Percentiles rank a stretch among this genome's conserved stretches.
Evolutionary conservation across 805 yeast genomes (phyloP).

Genomic region (Myxozyma nipponensis): DNA sequence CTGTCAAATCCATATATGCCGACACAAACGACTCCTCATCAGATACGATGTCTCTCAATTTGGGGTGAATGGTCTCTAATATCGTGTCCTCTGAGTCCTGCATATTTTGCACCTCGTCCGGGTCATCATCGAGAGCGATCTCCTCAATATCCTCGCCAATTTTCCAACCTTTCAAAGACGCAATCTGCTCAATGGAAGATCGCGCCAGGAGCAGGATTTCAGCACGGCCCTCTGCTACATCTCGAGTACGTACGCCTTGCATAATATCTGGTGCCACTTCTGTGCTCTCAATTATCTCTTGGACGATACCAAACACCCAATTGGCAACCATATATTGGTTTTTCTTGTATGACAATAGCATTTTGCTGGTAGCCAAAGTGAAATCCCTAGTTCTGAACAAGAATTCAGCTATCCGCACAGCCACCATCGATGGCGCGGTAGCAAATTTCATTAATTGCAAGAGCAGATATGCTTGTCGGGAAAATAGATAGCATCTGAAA

Average conservation of each 20-base stretch:
- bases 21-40: constrained; percentile 40
- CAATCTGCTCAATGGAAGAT: constrained; percentile 39
- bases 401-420: constrained; percentile 35
- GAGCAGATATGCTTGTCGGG: constrained; percentile 38
- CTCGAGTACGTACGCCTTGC: constrained; percentile 36
- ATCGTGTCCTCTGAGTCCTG: constrained; percentile 13
- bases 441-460: constrained; percentile 33
- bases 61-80: constrained; percentile 18
- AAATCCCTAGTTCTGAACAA: constrained; percentile 38
- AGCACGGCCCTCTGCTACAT: constrained; percentile 41
- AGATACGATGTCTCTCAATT: constrained; percentile 33
- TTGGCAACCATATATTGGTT: constrained; percentile 30
- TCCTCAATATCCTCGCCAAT: constrained; percentile 16
- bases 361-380: constrained; percentile 40
- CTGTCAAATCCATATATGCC: constrained; percentile 52
- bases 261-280: constrained; percentile 30
- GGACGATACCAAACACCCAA: constrained; percentile 41
- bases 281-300: constrained; percentile 41
- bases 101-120: not conserved
- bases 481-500: constrained; percentile 39
- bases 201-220: constrained; percentile 42
- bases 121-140: constrained; percentile 8
- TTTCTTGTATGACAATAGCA: constrained; percentile 29
- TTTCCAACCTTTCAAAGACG: constrained; percentile 21
- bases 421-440: constrained; percentile 33